These are phyloP conservation scores for Phytomonas sp. DNA, from an alignment of 208 protist species.

Conservation along the genomic window DNA sequence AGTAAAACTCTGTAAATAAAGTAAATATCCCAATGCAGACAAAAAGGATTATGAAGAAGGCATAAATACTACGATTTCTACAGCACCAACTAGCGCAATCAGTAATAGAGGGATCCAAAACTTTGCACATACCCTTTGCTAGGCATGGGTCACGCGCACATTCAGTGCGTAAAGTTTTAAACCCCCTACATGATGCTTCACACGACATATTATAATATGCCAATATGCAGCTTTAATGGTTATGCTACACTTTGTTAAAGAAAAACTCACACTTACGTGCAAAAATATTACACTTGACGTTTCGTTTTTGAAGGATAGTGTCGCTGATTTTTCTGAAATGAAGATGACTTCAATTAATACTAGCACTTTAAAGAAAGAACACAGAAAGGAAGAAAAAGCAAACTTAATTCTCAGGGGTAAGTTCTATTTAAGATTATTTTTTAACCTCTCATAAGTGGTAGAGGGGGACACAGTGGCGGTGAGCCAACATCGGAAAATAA, in stretches of 20 bases:
- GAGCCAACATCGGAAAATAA: background rate
- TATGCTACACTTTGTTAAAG: conserved; percentile 14
- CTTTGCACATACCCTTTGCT: conserved; percentile 50
- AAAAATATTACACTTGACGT: background rate
- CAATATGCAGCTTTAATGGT: conserved; percentile 2
- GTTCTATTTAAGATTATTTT: conserved; percentile 5
- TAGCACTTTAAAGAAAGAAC: background rate
- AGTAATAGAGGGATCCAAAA: conserved; percentile 24
- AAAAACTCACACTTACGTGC: conserved; percentile 12
- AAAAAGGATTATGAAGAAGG: conserved; percentile 76
- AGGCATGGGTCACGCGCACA: conserved; percentile 71
- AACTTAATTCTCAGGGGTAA: conserved; percentile 10
- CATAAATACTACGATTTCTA: conserved; percentile 41
- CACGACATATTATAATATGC: conserved; percentile 28
- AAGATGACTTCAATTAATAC: background rate
- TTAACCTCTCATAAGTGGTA: background rate
- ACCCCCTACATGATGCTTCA: conserved; percentile 51
- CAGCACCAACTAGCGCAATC: conserved; percentile 81
- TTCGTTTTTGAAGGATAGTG: background rate
- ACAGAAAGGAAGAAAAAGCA: conserved; percentile 18
- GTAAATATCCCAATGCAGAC: conserved; percentile 62
- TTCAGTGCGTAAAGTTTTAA: conserved; percentile 54
- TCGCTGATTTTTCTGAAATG: background rate
- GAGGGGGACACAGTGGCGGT: background rate
- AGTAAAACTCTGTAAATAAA: conserved; percentile 56